Base-by-base conservation (phyloP, 306 rosid genomes). In the Rubus parviflorus region DNA sequence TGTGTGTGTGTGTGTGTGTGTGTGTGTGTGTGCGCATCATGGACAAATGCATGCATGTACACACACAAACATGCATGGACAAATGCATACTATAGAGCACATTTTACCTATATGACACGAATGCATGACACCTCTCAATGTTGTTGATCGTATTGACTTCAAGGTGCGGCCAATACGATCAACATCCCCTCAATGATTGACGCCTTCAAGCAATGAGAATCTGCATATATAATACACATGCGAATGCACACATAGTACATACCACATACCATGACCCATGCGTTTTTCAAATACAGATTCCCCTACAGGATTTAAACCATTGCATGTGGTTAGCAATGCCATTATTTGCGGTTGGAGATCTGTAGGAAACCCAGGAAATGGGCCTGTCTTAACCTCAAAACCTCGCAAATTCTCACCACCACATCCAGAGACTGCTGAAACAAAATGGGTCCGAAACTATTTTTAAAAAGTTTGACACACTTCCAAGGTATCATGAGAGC, bases 271-370 rank as follows among this genome's bases (percentile, higher is more conserved):
- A 64, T 83, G 83, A 75, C 77, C 63, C 83, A 83, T 83, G 5
- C 86, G 74, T 25, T 67, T 75, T 0, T 83, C 83, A 51, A 83
- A 83, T 4, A 83, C 75, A 16, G 64, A 78, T 54, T 83, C 86
- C 77, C 79, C 83, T 4, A 79, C 72, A 12, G 46, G 10, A 56
- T 83, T 83, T 17, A 49, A 79, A 45, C 86, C 81, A 10, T 53
- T 57, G 46, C 83, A 83, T 0, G 83, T 83, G 20, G 86, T 38
- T 30, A 83, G 86, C 20, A 83, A 13, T 23, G 80, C 78, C 86
- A 79, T 83, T 45, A 79, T 70, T 43, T 72, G 81, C 62, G 81
- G 86, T 71, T 83, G 86, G 53, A 83, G 71, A 79, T 83, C 86
- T 2, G 83, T 83, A 45, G 86, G 86, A 64, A 79, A 83, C 22